A percentile compares a stretch with the other conserved stretches of the same genome.
Evolutionary conservation across 2,329 filamentous ascomycete species (phyloP).

Genomic region (Magnaporthiopsis rhizophila): DNA sequence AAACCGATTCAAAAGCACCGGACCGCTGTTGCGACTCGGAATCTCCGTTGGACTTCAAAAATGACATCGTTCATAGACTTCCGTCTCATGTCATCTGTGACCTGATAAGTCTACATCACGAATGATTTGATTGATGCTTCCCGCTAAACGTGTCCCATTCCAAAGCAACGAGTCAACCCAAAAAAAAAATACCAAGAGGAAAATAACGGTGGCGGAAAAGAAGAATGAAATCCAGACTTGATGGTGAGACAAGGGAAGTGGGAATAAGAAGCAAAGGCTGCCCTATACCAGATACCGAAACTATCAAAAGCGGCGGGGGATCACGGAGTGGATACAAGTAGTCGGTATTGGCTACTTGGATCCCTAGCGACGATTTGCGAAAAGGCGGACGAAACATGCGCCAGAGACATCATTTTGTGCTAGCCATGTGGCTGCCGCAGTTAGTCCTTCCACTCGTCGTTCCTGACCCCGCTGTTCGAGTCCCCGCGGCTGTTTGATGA

Average conservation of each 20-base stretch:
- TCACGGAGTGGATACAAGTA: background rate
- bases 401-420: background rate
- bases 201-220: background rate
- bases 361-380: background rate
- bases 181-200: background rate
- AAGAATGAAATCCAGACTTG: background rate
- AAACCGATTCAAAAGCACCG: background rate
- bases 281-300: background rate
- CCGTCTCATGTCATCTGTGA: no score
- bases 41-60: background rate
- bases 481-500: background rate
- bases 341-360: background rate
- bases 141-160: background rate
- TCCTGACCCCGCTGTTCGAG: conserved; percentile 13
- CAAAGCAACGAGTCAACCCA: background rate
- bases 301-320: background rate
- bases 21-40: background rate
- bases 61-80: no score
- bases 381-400: background rate
- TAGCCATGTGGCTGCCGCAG: background rate
- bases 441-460: conserved; percentile 17
- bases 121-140: background rate
- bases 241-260: background rate
- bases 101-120: background rate
- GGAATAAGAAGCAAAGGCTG: background rate